These are phyloP conservation scores for Suhomyces terraborum DNA, from an alignment of 1,139 yeast genomes.

Conservation along the genomic window DNA sequence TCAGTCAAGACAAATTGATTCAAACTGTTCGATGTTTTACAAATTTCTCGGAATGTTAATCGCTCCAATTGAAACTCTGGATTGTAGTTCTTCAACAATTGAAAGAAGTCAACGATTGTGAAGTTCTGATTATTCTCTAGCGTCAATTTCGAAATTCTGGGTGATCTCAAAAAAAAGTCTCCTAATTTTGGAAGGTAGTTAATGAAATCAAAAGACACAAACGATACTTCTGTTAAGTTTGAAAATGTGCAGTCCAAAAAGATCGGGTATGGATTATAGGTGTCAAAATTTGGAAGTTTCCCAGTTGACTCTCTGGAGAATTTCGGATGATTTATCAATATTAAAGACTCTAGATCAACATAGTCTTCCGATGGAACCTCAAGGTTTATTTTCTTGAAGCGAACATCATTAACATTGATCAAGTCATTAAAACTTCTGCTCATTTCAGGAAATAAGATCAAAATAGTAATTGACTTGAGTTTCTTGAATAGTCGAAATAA, in stretches of 20 bases:
- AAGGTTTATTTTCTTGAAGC: conserved; percentile 17
- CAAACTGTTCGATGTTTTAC: conserved; percentile 24
- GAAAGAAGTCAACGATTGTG: conserved; percentile 31
- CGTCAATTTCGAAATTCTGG: conserved; percentile 25
- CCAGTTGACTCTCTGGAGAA: conserved; percentile 17
- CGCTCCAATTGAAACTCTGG: conserved; percentile 30
- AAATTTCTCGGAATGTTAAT: conserved; percentile 36
- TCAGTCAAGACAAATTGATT: conserved; percentile 30
- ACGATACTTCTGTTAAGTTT: conserved; percentile 27
- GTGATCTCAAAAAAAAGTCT: conserved; percentile 26
- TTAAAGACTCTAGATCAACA: conserved; percentile 22
- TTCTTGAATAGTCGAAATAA: conserved; percentile 33
- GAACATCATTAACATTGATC: conserved; percentile 25
- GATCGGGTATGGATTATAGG: conserved; percentile 32
- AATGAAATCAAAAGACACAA: conserved; percentile 37
- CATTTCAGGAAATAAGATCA: conserved; percentile 19
- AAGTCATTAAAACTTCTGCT: conserved; percentile 22
- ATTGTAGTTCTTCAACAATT: conserved; percentile 33
- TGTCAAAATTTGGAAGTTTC: conserved; percentile 19
- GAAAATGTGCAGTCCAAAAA: conserved; percentile 26
- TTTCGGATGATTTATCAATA: conserved; percentile 33
- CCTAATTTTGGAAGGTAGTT: conserved; percentile 34
- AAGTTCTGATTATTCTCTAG: conserved; percentile 40
- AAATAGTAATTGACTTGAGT: conserved; percentile 23
- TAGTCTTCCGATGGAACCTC: conserved; percentile 4